Evolutionary conservation across 2,329 filamentous ascomycete species (phyloP), one percentile per base, ranked within the genome.

Genomic region (Alternaria angustiovoidea): DNA sequence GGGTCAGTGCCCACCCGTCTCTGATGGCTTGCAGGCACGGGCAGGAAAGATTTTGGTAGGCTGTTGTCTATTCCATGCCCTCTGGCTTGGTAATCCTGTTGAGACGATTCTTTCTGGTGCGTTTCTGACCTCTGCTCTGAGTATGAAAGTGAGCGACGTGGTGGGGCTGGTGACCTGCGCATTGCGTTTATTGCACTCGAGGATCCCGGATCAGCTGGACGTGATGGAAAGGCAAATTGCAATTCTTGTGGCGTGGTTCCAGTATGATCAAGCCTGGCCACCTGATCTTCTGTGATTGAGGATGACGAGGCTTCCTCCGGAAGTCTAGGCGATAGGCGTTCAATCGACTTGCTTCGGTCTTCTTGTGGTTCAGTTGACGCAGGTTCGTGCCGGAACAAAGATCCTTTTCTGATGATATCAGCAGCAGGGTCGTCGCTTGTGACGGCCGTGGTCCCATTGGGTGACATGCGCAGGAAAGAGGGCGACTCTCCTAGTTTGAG

Each of bases 401-500:
- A 28, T n/a, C 22, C 30, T 5, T 5, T 46, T 30, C 51, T 24
- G 34, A 16, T 46, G 36, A 18, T 26, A 16, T 51, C 8, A 12
- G 16, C 5, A 16, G 11, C n/a, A 51, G 26, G 24, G 41, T 14
- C 36, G 11, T n/a, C 18, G 32, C 43, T 38, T 8, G 30, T 34
- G 26, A 24, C 32, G 6, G 7, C 3, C 3, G 46, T n/a, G 6
- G 47, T 22, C 8, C 18, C 20, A 30, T 53, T 47, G 18, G 18
- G 9, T 2, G 54, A 38, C 18, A 36, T 22, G 7, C 42, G 55
- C 46, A 24, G 24, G 30, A 47, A 57, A 34, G 52, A 57, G 51
- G 42, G 51, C 6, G 51, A 55, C 3, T 22, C 59, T 12, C 9
- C 46, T 26, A 64, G n/a, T 4, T 52, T 48, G n/a, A 68, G 63